These are phyloP conservation scores for Plasmopara muralis DNA, from an alignment of 352 stramenopile species.

Conservation along the genomic window DNA sequence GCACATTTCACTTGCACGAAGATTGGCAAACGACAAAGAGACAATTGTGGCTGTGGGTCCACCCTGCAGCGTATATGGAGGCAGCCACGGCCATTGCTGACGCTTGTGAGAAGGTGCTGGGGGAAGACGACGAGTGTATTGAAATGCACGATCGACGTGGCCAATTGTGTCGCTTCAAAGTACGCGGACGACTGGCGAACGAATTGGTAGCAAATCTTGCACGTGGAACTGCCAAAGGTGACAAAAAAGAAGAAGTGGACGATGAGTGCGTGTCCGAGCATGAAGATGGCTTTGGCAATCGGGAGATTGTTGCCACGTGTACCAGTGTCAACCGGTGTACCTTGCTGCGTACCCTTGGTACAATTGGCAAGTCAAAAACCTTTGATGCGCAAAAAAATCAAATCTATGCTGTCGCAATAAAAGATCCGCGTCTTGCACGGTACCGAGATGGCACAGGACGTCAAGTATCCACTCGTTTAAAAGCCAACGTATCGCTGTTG, in stretches of 20 bases:
- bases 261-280: conserved; percentile 31
- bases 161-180: conserved; percentile 51
- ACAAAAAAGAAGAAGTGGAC: conserved; percentile 4
- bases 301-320: conserved; percentile 7
- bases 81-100: conserved; percentile 47
- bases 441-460: conserved; percentile 5
- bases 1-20: conserved; percentile 29
- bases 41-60: conserved; percentile 77
- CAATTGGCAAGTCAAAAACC: conserved; percentile 2
- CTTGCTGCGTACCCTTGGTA: conserved; percentile 12
- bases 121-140: conserved; percentile 37
- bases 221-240: conserved; percentile 1
- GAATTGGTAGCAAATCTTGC: conserved; percentile 27
- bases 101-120: conserved; percentile 43
- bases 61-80: conserved; percentile 69
- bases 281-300: conserved; percentile 39
- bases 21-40: conserved; percentile 44
- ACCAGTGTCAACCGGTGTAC: conserved; percentile 15
- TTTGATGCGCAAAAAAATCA: conserved; percentile 4
- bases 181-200: conserved; percentile 48
- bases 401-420: conserved; percentile 32
- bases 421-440: conserved; percentile 38
- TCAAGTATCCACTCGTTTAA: background rate
- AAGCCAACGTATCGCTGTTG: conserved; percentile 34
- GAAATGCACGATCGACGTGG: conserved; percentile 65